phyloP scores from a whole-genome alignment of 2,329 filamentous ascomycete species.

The Venturia nashicola region DNA sequence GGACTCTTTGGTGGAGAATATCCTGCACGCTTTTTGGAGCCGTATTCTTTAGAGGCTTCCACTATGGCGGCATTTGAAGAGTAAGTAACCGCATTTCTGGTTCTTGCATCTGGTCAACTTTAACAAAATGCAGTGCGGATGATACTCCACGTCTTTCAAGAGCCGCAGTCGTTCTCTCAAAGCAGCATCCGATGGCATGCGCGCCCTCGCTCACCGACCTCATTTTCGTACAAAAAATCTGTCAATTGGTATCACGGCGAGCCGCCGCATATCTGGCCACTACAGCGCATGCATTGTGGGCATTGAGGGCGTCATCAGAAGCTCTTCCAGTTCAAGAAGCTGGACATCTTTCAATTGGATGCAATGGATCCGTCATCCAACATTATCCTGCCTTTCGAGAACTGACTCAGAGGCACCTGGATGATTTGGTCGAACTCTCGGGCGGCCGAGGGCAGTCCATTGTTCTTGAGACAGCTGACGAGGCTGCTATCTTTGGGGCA shows the following conservation, averaged over 20 bases:
- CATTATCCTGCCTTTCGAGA: conserved; percentile 58
- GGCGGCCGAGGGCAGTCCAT: conserved; percentile 30
- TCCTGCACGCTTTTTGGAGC: conserved; percentile 40
- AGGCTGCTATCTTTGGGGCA: conserved; percentile 64
- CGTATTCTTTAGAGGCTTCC: conserved; percentile 48
- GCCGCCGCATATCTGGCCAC: conserved; percentile 51
- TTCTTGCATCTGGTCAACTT: background rate
- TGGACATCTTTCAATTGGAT: conserved; percentile 44
- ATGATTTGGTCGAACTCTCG: conserved; percentile 37
- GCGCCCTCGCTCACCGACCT: conserved; percentile 37
- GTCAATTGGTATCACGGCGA: conserved; percentile 42
- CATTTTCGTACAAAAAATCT: conserved; percentile 40
- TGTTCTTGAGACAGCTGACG: conserved; percentile 54
- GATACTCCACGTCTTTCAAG: conserved; percentile 24
- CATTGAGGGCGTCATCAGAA: conserved; percentile 39
- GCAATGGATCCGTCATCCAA: conserved; percentile 69
- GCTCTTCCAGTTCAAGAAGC: conserved; percentile 12
- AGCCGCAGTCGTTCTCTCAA: conserved; percentile 35
- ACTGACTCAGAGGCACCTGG: conserved; percentile 50
- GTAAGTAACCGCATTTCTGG: conserved; percentile 11
- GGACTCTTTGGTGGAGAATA: conserved; percentile 45
- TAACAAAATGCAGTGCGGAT: conserved; percentile 21
- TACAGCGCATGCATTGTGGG: conserved; percentile 50
- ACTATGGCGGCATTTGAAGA: conserved; percentile 45
- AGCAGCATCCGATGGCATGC: conserved; percentile 36